Base-by-base conservation (phyloP, 2,329 filamentous ascomycete species). In the Verticillium nubilum region DNA sequence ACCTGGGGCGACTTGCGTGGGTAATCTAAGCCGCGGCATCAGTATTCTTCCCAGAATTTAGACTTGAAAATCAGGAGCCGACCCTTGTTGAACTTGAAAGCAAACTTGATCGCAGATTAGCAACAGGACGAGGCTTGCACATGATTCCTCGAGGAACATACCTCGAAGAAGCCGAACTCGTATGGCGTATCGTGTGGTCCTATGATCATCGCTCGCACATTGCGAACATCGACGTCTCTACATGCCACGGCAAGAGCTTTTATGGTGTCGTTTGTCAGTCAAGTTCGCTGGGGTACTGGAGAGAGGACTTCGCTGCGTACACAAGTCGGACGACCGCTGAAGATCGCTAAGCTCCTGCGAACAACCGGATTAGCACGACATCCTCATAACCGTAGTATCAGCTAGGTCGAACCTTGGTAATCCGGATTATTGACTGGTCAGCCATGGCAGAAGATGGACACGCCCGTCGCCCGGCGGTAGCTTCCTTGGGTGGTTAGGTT, bases 131-230 rank as follows among this genome's bases (percentile, higher is more conserved):
- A 33, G 28, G 4, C 42, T 23, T 29, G 2, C 35, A 3, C 33
- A 12, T 52, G 29, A 57, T 12, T 19, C 19, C 23, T 19, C 23
- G 5, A 7, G 7, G 12, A 13, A 71, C 80, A 61, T 73, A 95
- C 92, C 82, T 98, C 92, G 70, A 96, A 98, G 76, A 97, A 97
- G 3, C 95, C 95, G 70, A 96, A 97, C 73, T 97, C 93, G 73
- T 99, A 99, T 0, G 94, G 93, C 0, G 93, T 96, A 67, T 95
- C 93, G 64, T 94, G 92, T 26, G 95, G 94, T 0, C 95, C 95
- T 65, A 98, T 86, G 68, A 98, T 94, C 64, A 98, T 75, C 55
- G 93, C 92, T 70, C 87, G 89, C 56, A 98, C 88, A 71, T 91
- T 89, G 59, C 93, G 89, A 62, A 98, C 91, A 73, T 99, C 92